Evolutionary conservation across 495 filamentous ascomycete species (phyloP).

Genomic region (Podospora anserina): DNA sequence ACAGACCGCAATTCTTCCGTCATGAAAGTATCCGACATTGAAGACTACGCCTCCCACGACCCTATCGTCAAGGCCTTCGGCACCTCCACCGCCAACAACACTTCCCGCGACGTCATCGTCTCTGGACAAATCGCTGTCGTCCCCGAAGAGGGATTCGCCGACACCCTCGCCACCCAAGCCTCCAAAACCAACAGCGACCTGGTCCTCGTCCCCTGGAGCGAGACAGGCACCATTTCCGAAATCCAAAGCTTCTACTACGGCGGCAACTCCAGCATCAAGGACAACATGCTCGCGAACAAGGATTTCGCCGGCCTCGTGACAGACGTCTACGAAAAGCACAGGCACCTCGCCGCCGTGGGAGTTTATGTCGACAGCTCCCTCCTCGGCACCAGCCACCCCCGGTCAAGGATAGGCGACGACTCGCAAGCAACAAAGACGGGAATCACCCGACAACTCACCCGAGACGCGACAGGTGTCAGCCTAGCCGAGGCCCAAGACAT

Average conservation of each 20-base stretch:
- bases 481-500: constrained; percentile 37
- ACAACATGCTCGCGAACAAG: constrained; percentile 44
- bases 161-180: constrained; percentile 64
- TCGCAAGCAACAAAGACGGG: constrained; percentile 53
- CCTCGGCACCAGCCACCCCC: constrained; percentile 33
- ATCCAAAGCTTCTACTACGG: constrained; percentile 37
- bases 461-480: constrained; percentile 39
- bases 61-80: constrained; percentile 86
- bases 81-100: constrained; percentile 72
- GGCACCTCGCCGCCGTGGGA: constrained; percentile 12
- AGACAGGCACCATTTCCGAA: constrained; percentile 67
- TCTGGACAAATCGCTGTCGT: constrained; percentile 73
- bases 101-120: constrained; percentile 60
- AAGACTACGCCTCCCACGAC: constrained; percentile 69
- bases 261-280: constrained; percentile 21
- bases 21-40: constrained; percentile 81
- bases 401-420: constrained; percentile 14
- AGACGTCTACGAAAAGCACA: constrained; percentile 13
- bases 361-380: constrained; percentile 63
- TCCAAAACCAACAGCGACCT: constrained; percentile 66
- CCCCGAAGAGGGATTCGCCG: constrained; percentile 71
- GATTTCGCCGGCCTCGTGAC: constrained; percentile 41
- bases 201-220: constrained; percentile 83
- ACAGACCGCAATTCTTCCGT: constrained; percentile 88
- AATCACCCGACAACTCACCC: constrained; percentile 26